Base-by-base conservation (phyloP, 2,329 filamentous ascomycete species). In the Helotiales sp. region DNA sequence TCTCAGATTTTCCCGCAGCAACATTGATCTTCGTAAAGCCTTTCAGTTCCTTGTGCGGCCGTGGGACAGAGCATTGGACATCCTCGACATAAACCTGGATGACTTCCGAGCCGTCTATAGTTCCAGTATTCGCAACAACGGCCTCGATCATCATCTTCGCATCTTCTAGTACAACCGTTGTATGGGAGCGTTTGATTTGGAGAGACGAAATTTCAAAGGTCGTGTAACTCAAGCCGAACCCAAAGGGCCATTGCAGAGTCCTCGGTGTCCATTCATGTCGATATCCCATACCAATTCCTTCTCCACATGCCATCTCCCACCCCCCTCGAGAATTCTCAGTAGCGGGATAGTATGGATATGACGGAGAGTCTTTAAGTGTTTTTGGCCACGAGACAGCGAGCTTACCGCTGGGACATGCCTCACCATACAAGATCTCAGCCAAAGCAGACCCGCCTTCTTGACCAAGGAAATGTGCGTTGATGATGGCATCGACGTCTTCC, bases 371-470 rank as follows among this genome's bases (percentile, higher is more conserved):
- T 20, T 60, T 40, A n/a, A 60, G 10, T 8, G 28, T 40, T 17
- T 24, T 40, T 11, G 57, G 57, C 30, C 30, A 60, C 1, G 30
- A 40, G 3, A 60, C 34, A 15, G 57, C 28, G 11, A 60, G 34
- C 15, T 45, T 60, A 1, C 57, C 57, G 40, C 57, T 60, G 3
- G 57, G 57, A 13, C n/a, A 37, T 17, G 34, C 57, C 6, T 40
- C 34, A 15, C 57, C 57, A 17, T 24, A 26, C 0, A 96, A 80
- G 0, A 97, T 83, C 71, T 95, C 91, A 1, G 87, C 86, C 2
- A 97, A 82, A 0, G 93, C 91, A 69, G 91, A 89, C n/a, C 87
- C 87, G 30, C 83, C 84, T 72, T 89, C 84, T 70, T 89, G 82
- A 15, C 87, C 87, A 0, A 86, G 85, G 37, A 88, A 79, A 72